A percentile compares a stretch with the other conserved stretches of the same genome.
Conservation (phyloP, 768 basidiomycete species). For the Pleurotus giganteus region DNA sequence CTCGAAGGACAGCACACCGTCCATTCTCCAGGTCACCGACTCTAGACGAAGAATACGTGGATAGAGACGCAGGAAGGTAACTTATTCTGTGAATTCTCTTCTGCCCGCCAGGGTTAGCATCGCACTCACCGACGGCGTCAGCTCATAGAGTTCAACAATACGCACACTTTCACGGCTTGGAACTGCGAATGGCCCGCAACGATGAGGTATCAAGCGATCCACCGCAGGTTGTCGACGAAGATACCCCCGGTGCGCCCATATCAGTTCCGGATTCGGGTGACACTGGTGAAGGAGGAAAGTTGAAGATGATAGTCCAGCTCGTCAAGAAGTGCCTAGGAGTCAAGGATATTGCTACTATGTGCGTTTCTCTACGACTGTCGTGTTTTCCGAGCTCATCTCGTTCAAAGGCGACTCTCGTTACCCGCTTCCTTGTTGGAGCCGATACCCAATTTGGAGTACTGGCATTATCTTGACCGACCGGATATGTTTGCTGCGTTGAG, state of each 20-base stretch:
- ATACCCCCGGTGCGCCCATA: conserved; percentile 53
- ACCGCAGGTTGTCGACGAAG: conserved; percentile 37
- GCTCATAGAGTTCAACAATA: no score
- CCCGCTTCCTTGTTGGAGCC: conserved; percentile 94
- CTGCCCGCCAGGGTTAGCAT: no score
- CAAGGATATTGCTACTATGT: conserved; percentile 95
- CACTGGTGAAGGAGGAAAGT: conserved; percentile 82
- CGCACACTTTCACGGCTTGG: neutral
- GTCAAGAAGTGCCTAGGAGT: conserved; percentile 91
- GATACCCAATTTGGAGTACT: conserved; percentile 94
- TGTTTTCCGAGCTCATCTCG: neutral
- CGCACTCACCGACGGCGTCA: no score
- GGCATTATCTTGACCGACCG: conserved; percentile 89
- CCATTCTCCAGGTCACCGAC: no score
- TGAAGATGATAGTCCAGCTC: conserved; percentile 91
- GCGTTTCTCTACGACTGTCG: conserved; percentile 24
- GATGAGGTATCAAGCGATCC: conserved; percentile 4
- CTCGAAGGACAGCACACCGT: no score
- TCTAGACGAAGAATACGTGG: no score
- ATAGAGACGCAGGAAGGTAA: no score
- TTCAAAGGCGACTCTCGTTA: conserved; percentile 78
- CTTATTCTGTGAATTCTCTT: no score
- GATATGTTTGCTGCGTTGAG: conserved; percentile 89
- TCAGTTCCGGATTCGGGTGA: conserved; percentile 71
- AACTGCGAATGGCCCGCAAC: conserved; percentile 6